Conservation (phyloP, 768 basidiomycete species). For the Lepiota venenata region DNA sequence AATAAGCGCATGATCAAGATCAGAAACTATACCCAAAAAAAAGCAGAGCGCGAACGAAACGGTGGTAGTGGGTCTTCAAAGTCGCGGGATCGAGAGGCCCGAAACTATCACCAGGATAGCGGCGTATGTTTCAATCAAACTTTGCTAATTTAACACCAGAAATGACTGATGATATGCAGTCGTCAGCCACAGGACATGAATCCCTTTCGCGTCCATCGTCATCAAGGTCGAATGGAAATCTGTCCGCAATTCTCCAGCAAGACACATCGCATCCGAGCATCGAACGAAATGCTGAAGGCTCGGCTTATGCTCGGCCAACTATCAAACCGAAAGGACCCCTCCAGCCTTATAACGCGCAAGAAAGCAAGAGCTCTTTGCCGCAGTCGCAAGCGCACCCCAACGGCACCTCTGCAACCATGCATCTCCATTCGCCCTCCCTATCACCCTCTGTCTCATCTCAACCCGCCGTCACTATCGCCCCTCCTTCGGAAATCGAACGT, state of each 20-base stretch:
- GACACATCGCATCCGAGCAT: slow-evolving; percentile 19
- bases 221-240: slow-evolving; percentile 12
- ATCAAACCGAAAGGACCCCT: slow-evolving; percentile 26
- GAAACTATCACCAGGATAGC: slow-evolving; percentile 34
- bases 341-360: slow-evolving; percentile 30
- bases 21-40: slow-evolving; percentile 86
- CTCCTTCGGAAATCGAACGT: slow-evolving; percentile 22
- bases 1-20: slow-evolving; percentile 96
- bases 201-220: slow-evolving; percentile 10
- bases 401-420: slow-evolving; percentile 8
- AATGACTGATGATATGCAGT: background rate
- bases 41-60: slow-evolving; percentile 61
- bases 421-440: background rate
- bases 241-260: background rate
- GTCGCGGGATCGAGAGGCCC: slow-evolving; percentile 37
- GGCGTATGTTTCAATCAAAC: slow-evolving; percentile 32
- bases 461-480: slow-evolving; percentile 37
- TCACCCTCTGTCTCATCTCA: background rate
- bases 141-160: background rate
- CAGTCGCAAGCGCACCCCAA: slow-evolving; percentile 12
- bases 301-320: slow-evolving; percentile 13
- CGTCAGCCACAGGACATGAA: slow-evolving; percentile 8
- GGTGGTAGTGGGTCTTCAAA: slow-evolving; percentile 39
- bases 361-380: slow-evolving; percentile 8
- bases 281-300: slow-evolving; percentile 15